Percentiles rank a stretch among this genome's conserved stretches.
Conservation (phyloP, 306 rosid genomes). For the Rosa persica region DNA sequence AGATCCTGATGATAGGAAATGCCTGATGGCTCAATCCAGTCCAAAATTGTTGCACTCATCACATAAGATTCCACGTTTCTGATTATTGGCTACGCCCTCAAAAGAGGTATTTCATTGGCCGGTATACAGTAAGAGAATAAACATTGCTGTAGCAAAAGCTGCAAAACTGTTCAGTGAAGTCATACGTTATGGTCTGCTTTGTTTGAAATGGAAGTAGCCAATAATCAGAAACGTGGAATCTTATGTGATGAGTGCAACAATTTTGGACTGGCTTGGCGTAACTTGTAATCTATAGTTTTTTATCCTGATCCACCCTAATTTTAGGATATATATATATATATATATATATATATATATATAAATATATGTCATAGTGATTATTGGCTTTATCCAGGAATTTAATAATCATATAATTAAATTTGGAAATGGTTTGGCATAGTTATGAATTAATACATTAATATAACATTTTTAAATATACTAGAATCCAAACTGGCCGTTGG, state of each 20-base stretch:
- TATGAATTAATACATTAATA: too few species aligned
- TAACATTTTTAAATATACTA: too few species aligned
- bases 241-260: background rate
- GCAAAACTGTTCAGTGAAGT: background rate
- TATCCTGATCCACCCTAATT: too few species aligned
- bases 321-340: too few species aligned
- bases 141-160: background rate
- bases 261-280: background rate
- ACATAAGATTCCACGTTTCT: too few species aligned
- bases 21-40: background rate
- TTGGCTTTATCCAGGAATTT: too few species aligned
- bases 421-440: too few species aligned
- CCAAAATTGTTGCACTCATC: background rate
- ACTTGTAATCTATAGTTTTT: background rate
- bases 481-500: background rate
- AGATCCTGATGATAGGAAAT: background rate
- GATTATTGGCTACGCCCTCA: background rate
- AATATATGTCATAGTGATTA: too few species aligned
- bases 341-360: too few species aligned
- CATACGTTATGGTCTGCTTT: background rate
- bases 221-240: too few species aligned
- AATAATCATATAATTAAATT: too few species aligned
- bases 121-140: background rate
- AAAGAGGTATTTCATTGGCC: background rate
- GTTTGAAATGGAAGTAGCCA: background rate